These are phyloP conservation scores for Globisporangium cylindrosporum DNA, from an alignment of 352 stramenopile genomes.

Conservation along the genomic window DNA sequence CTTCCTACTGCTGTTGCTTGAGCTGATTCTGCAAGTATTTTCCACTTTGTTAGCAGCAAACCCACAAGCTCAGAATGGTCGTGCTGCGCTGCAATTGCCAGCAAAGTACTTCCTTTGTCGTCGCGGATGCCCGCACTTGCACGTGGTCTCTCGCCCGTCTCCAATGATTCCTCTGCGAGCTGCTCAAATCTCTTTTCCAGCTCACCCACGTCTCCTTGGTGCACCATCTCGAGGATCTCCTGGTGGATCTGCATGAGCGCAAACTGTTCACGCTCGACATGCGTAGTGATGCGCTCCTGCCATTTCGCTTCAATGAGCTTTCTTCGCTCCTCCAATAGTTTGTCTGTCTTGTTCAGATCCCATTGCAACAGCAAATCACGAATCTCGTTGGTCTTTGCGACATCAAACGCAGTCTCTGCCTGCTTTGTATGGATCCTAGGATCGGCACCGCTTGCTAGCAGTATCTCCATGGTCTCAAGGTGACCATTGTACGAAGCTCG, in stretches of 20 bases:
- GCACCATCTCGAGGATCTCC: slow-evolving; percentile 59
- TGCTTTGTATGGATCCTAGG: slow-evolving; percentile 66
- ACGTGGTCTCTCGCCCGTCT: slow-evolving; percentile 55
- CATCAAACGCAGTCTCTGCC: slow-evolving; percentile 81
- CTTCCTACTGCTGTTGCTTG: slow-evolving; percentile 24
- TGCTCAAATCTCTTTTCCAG: slow-evolving; percentile 64
- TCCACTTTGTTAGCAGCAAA: slow-evolving; percentile 68
- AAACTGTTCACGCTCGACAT: slow-evolving; percentile 83
- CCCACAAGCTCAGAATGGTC: slow-evolving; percentile 58
- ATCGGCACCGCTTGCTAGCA: slow-evolving; percentile 76
- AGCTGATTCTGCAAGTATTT: slow-evolving; percentile 25
- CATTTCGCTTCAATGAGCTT: slow-evolving; percentile 75
- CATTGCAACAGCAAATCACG: slow-evolving; percentile 58
- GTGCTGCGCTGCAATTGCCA: slow-evolving; percentile 72
- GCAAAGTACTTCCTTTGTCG: slow-evolving; percentile 71
- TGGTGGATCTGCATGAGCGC: slow-evolving; percentile 81
- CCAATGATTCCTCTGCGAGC: slow-evolving; percentile 68
- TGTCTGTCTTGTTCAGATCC: slow-evolving; percentile 70
- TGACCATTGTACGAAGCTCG: slow-evolving; percentile 88
- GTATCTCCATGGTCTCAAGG: slow-evolving; percentile 49
- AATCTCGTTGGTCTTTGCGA: slow-evolving; percentile 76
- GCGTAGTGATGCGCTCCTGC: slow-evolving; percentile 81
- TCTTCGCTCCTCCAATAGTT: slow-evolving; percentile 55
- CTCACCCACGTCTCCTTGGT: slow-evolving; percentile 38
- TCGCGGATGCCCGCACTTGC: slow-evolving; percentile 73